phyloP scores from a whole-genome alignment of 257 asterid species.

The Petunia axillaris region DNA sequence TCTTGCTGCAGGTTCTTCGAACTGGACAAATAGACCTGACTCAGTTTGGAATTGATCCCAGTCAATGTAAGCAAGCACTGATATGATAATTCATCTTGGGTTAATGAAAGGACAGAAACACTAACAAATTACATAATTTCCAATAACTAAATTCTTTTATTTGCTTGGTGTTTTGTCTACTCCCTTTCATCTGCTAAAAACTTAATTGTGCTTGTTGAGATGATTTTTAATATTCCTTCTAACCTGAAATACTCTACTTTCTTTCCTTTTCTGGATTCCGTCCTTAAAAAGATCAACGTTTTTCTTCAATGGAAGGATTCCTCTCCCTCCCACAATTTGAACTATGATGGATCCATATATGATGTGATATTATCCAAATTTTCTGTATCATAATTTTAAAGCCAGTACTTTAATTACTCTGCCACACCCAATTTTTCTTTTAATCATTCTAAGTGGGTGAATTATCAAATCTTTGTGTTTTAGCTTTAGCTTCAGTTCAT shows the following conservation, averaged over 20 bases:
- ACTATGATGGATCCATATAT: background rate
- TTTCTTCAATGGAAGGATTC: slow-evolving; percentile 13
- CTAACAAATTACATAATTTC: slow-evolving; percentile 8
- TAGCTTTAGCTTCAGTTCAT: slow-evolving; percentile 4
- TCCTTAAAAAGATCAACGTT: background rate
- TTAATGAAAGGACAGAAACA: slow-evolving; percentile 18
- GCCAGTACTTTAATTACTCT: background rate
- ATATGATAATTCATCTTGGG: background rate
- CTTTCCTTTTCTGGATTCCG: background rate
- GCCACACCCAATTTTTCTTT: background rate
- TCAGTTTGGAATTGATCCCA: slow-evolving; percentile 93
- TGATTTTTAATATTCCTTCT: background rate
- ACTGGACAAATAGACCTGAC: slow-evolving; percentile 89
- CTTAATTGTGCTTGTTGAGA: background rate
- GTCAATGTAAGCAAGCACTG: slow-evolving; percentile 60
- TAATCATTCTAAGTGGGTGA: background rate
- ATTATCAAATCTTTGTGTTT: background rate
- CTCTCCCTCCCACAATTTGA: background rate
- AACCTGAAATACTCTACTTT: background rate
- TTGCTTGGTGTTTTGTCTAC: background rate
- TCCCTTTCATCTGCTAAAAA: background rate
- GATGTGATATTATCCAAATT: background rate
- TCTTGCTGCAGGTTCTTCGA: slow-evolving; percentile 71
- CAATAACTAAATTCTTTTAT: background rate
- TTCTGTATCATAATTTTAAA: background rate